Conservation (phyloP, 495 filamentous ascomycete genomes). For the Annulohypoxylon stygium region DNA sequence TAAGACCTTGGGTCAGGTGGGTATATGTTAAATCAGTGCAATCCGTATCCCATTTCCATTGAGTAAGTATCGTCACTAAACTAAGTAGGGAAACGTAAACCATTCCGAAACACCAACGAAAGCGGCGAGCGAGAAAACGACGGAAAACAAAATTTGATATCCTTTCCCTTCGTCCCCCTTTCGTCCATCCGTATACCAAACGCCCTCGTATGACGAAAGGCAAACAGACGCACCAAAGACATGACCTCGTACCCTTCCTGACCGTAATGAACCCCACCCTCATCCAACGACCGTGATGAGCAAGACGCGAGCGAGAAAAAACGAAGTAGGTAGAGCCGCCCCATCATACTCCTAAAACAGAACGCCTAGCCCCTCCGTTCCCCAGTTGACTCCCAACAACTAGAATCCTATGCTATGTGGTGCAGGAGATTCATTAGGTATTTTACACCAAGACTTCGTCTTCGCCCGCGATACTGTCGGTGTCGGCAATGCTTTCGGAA, state of each 20-base stretch:
- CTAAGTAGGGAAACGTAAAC: slow-evolving; percentile 3
- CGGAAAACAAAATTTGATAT: slow-evolving; percentile 8
- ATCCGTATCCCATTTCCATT: slow-evolving; percentile 19
- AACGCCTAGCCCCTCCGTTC: background rate
- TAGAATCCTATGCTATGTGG: background rate
- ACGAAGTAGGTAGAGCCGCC: slow-evolving; percentile 12
- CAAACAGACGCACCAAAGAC: slow-evolving; percentile 23
- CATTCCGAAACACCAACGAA: background rate
- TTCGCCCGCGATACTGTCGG: slow-evolving; percentile 47
- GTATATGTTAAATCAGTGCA: background rate
- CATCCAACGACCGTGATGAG: slow-evolving; percentile 9
- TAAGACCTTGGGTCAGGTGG: background rate
- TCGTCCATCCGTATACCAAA: slow-evolving; percentile 9
- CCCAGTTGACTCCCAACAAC: background rate
- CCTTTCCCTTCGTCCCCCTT: background rate
- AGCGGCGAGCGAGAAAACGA: slow-evolving; percentile 16
- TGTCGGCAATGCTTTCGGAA: slow-evolving; percentile 47
- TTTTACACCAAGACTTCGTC: slow-evolving; percentile 42
- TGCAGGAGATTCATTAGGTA: slow-evolving; percentile 20
- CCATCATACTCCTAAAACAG: slow-evolving; percentile 25
- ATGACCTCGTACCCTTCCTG: background rate
- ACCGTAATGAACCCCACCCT: slow-evolving; percentile 1
- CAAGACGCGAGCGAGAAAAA: slow-evolving; percentile 9
- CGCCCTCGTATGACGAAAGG: slow-evolving; percentile 14
- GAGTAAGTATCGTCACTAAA: slow-evolving; percentile 15